A percentile compares a stretch with the other conserved stretches of the same genome.
phyloP scores from a whole-genome alignment of 2,329 filamentous ascomycete genomes.

The Alternaria sp. region DNA sequence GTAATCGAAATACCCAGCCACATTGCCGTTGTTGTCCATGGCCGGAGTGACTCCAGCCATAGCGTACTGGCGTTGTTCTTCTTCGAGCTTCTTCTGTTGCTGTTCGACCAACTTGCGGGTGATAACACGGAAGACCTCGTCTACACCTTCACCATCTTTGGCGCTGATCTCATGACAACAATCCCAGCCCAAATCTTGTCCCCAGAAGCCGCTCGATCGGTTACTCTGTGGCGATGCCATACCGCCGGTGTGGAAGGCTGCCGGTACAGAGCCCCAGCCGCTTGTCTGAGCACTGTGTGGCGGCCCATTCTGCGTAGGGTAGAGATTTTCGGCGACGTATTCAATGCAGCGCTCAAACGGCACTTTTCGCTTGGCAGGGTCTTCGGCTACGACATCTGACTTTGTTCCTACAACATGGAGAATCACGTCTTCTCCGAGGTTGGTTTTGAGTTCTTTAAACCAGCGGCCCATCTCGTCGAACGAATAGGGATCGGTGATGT shows the following conservation, averaged over 20 bases:
- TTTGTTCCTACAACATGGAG: constrained; percentile 89
- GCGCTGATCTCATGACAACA: constrained; percentile 97
- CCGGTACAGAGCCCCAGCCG: constrained; percentile 37
- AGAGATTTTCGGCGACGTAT: constrained; percentile 91
- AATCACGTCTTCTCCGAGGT: constrained; percentile 79
- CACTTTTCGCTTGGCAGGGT: constrained; percentile 81
- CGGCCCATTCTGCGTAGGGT: constrained; percentile 66
- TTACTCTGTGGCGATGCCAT: constrained; percentile 58
- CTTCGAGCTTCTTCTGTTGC: constrained; percentile 64
- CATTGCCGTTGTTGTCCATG: constrained; percentile 39
- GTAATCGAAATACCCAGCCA: constrained; percentile 60
- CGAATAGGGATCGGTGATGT: constrained; percentile 85
- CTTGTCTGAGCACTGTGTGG: constrained; percentile 29
- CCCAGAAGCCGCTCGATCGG: constrained; percentile 81
- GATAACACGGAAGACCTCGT: constrained; percentile 92
- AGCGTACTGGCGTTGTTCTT: constrained; percentile 57
- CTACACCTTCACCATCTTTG: constrained; percentile 92
- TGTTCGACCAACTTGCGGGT: constrained; percentile 86
- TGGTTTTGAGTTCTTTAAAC: constrained; percentile 84
- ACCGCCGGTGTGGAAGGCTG: constrained; percentile 55
- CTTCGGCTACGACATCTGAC: constrained; percentile 84
- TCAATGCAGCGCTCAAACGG: constrained; percentile 96
- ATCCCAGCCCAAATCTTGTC: constrained; percentile 93
- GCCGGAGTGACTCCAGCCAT: constrained; percentile 57
- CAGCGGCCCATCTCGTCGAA: constrained; percentile 94